Evolutionary conservation across 2,329 filamentous ascomycete species (phyloP), one percentile per base, ranked within the genome.

Genomic region (Geosmithia putterillii): DNA sequence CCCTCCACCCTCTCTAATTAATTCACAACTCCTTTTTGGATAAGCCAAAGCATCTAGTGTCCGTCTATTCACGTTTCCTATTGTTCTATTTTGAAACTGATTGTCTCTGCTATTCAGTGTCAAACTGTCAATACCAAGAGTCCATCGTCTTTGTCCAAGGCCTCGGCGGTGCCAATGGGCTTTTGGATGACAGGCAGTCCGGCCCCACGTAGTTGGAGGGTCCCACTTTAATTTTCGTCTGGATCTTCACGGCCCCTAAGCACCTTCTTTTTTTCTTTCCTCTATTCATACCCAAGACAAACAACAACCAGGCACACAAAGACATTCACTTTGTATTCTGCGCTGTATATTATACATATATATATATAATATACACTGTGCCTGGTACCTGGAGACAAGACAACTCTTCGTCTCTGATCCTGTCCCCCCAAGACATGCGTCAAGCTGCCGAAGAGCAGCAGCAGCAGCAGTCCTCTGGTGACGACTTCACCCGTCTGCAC

Each of bases 401-500:
- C 35, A 37, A 6, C 2, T 15, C n/a, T n/a, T n/a, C n/a, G n/a
- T n/a, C n/a, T n/a, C n/a, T n/a, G n/a, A n/a, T n/a, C n/a, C n/a
- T n/a, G n/a, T n/a, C n/a, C n/a, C n/a, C n/a, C n/a, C n/a, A 12
- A 32, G 28, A 32, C 10, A 32, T 32, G 28, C 28, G 28, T 14
- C 10, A 14, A 9, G 18, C 36, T 4, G 36, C 7, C 10, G 36
- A 38, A 38, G 20, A 38, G 14, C 35, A 20, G 8, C 34, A 18
- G 41, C n/a, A 18, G 34, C 28, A 14, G 28, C 10, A 32, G 10
- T 32, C 28, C 28, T 32, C 28, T 32, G 19, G 19, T 40, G 25
- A 42, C 41, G 44, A 57, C 38, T 62, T 53, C 35, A 57, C 55
- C 9, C 57, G 63, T 40, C 75, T 98, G 43, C 87, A 98, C 64